Percentiles rank a stretch among this genome's conserved stretches.
Evolutionary conservation across 1,284 basidiomycete genomes (phyloP).

Genomic region (Fereydounia khargensis): DNA sequence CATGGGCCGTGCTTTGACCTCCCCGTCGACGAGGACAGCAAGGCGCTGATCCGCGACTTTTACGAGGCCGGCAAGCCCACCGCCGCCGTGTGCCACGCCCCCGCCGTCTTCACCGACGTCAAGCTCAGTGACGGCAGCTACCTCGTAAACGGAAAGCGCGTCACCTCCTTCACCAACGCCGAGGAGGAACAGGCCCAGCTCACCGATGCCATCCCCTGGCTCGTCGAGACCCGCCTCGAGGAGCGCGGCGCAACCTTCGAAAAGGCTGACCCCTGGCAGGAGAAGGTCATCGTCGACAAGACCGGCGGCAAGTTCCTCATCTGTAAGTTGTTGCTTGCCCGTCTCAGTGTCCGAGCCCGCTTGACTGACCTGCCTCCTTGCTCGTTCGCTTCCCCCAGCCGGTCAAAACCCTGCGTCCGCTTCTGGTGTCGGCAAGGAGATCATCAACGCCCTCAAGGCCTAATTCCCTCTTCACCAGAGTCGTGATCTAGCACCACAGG

Average conservation of each 20-base stretch:
- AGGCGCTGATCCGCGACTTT: constrained; percentile 37
- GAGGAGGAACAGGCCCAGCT: constrained; percentile 65
- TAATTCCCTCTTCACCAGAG: not conserved
- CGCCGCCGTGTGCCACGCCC: constrained; percentile 45
- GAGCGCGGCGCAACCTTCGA: constrained; percentile 68
- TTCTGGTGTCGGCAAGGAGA: constrained; percentile 24
- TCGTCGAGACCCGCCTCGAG: constrained; percentile 67
- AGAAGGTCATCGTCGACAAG: constrained; percentile 60
- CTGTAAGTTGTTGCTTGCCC: constrained; percentile 3
- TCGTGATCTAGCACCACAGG: too few relatives aligned
- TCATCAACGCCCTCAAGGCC: constrained; percentile 26
- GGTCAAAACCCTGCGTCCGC: constrained; percentile 61
- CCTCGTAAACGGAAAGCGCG: constrained; percentile 63
- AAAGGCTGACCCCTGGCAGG: constrained; percentile 62
- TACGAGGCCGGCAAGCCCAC: constrained; percentile 41
- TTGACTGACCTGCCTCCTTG: not conserved
- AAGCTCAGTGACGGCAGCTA: constrained; percentile 42
- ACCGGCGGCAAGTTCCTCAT: constrained; percentile 19
- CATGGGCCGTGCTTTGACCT: constrained; percentile 54
- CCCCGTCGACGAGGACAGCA: constrained; percentile 29
- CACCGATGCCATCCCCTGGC: constrained; percentile 65
- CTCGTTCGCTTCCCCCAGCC: constrained; percentile 31
- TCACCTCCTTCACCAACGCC: constrained; percentile 70
- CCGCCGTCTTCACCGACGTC: constrained; percentile 43
- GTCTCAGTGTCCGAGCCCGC: not conserved